Evolutionary conservation across 2,329 filamentous ascomycete species (phyloP), one percentile per base, ranked within the genome.

Genomic region (Claviceps cyperi): DNA sequence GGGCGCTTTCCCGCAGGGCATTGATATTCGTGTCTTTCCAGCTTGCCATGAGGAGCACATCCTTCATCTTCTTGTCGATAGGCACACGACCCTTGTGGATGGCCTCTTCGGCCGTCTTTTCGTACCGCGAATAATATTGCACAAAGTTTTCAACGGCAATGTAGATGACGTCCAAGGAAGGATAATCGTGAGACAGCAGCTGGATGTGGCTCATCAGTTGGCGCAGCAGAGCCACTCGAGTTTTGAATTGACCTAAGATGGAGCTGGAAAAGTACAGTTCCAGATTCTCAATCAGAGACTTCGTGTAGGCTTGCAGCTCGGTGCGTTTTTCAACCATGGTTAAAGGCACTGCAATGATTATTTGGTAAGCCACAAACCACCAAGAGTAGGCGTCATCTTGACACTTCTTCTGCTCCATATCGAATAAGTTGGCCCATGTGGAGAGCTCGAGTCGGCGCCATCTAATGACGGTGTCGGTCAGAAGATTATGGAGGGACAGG

Each of bases 21-120:
- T 84, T 83, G 54, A 98, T 94, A 60, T 97, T 98, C 21, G 87
- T 95, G 58, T 98, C 92, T 64, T 94, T 96, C 94, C 94, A 98
- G 65, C 89, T 96, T 7, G 90, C 89, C 58, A 98, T 72, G 48
- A 94, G 80, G 15, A 98, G 77, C n/a, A 96, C 82, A 57, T 97
- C 86, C 62, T 85, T 91, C 76, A 97, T 87, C 51, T 88, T 81
- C 66, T 89, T 95, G 64, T 97, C 91, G n/a, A 97, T 74, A 0
- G 76, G 73, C 6, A 74, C 70, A 50, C 88, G 80, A n/a, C 83
- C 85, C 43, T 78, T 78, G 19, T 69, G 69, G 37, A 96, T 75
- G 1, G 74, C 68, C 53, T 87, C 82, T 13, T 74, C 68, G 7
- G 90, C 78, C 5, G 77, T 69, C 51, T 73, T 71, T 60, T 84